Conservation (phyloP, 495 filamentous ascomycete species). For the Penicillium cosmopolitanum region DNA sequence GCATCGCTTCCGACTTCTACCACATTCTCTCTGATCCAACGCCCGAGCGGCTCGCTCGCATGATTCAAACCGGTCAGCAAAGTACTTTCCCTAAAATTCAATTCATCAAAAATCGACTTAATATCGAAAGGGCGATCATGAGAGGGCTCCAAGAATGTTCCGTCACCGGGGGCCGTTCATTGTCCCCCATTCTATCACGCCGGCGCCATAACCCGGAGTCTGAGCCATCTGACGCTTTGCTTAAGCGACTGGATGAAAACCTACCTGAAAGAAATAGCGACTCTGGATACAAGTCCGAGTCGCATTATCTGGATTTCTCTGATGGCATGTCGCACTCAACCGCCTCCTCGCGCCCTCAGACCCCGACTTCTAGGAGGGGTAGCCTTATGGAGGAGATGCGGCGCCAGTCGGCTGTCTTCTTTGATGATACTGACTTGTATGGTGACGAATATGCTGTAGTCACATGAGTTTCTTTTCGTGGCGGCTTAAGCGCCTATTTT, state of each 20-base stretch:
- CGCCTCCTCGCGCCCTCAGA: constrained; percentile 30
- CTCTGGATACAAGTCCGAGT: constrained; percentile 28
- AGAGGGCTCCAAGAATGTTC: constrained; percentile 65
- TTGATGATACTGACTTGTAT: constrained; percentile 56
- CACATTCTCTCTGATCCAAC: constrained; percentile 85
- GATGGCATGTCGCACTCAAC: constrained; percentile 35
- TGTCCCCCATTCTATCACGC: constrained; percentile 34
- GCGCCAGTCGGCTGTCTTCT: constrained; percentile 65
- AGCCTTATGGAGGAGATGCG: constrained; percentile 62
- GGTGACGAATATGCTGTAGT: constrained; percentile 32
- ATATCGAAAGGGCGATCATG: constrained; percentile 80
- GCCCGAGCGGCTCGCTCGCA: constrained; percentile 71
- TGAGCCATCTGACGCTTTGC: constrained; percentile 26
- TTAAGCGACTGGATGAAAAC: constrained; percentile 35
- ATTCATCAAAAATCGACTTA: constrained; percentile 84
- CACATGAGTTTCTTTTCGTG: constrained; percentile 21
- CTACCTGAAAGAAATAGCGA: constrained; percentile 34
- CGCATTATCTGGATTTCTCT: constrained; percentile 25
- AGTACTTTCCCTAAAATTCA: constrained; percentile 86
- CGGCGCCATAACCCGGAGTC: constrained; percentile 26
- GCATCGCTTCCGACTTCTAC: constrained; percentile 73
- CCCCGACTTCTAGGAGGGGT: constrained; percentile 35
- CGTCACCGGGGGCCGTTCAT: constrained; percentile 26
- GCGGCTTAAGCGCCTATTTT: constrained; percentile 23
- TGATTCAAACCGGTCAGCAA: constrained; percentile 87